Base-by-base conservation (phyloP, 2,329 filamentous ascomycete species). In the Colletotrichum paranaense region DNA sequence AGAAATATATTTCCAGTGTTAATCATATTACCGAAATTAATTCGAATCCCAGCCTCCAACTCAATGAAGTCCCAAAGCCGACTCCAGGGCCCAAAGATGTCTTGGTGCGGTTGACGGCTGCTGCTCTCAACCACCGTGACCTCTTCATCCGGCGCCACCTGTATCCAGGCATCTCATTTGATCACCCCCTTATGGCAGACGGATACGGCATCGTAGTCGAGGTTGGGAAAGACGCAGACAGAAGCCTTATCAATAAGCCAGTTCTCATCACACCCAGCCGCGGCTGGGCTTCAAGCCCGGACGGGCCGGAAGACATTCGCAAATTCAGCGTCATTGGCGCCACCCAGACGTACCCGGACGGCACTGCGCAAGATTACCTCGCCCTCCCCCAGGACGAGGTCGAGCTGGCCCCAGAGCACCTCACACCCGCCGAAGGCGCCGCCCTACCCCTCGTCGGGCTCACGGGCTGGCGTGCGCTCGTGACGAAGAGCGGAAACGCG, bases 41-140 rank as follows among this genome's bases (percentile, higher is more conserved):
- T 19, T 30, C 28, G 3, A n/a, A 26, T 16, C 19, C 1, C 68
- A 92, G 90, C 12, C 86, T 93, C 58, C 83, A 89, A 76, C 80
- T 94, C 67, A 90, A 90, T 75, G 85, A 91, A 42, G 83, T 92
- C 19, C 88, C 92, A 68, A 87, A 88, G 75, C 93, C 93, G 30
- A 86, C 85, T 1, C 92, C 92, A 0, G 88, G 90, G 30, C 88
- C 89, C 19, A 87, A 87, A 75, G 89, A 98, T 81, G 86, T 98
- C 76, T 87, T 97, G 7, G 86, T 98, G 75, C 91, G 90, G 78
- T 86, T 98, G 79, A 89, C 90, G 46, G 94, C 95, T 64, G 94
- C 92, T 1, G 93, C 96, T 16, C 91, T 98, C 63, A 98, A 98
- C 86, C 97, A 98, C 86, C 93, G 95, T 78, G 97, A 98, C 82